Evolutionary conservation across 108 stramenopile genomes (phyloP), one percentile per base, ranked within the genome.

Genomic region (Chaetoceros tenuissimus): DNA sequence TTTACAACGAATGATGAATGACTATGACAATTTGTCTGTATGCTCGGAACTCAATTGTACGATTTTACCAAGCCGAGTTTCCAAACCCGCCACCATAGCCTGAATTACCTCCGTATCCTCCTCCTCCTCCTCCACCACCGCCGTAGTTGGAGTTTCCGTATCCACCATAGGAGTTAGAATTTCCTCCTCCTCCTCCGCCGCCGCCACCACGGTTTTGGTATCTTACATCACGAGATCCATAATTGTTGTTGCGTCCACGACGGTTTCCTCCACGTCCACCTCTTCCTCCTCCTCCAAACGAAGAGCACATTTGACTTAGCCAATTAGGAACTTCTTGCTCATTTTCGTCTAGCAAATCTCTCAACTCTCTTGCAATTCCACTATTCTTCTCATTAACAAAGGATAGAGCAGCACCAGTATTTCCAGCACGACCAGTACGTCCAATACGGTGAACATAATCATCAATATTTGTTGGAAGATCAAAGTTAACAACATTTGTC

Each of bases 361-460:
- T 57, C 18, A 94, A 69, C 27, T 94, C 89, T 47, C 82, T 67
- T 13, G 79, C 78, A 45, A 96, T 60, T 52, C 83, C 77, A 24
- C 73, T 57, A 62, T 97, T 92, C 64, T 86, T 92, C 46, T 87
- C 85, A 50, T 93, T 96, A 58, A 98, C 77, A 71, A 96, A 98
- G 24, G 92, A 83, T 24, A 99, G 66, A 2, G 99, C 87, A 2
- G 67, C 58, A 24, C 99, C 99, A 48, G 89, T 94, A 43, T 96
- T 95, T 26, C 97, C 97, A 7, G 97, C 98, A 54, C 99, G 87
- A n/a, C 97, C 99, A 10, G 96, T 97, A 69, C 99, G 96, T 24
- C 99, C 99, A 69, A 98, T 97, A 44, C 99, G 78, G 77, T 99
- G 99, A 23, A 98, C 94, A 64, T 98, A 99, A 58, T 87, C 84